Percentiles rank a stretch among this genome's conserved stretches.
Evolutionary conservation across 495 filamentous ascomycete species (phyloP).

Genomic region (Thermochaetoides thermophila): DNA sequence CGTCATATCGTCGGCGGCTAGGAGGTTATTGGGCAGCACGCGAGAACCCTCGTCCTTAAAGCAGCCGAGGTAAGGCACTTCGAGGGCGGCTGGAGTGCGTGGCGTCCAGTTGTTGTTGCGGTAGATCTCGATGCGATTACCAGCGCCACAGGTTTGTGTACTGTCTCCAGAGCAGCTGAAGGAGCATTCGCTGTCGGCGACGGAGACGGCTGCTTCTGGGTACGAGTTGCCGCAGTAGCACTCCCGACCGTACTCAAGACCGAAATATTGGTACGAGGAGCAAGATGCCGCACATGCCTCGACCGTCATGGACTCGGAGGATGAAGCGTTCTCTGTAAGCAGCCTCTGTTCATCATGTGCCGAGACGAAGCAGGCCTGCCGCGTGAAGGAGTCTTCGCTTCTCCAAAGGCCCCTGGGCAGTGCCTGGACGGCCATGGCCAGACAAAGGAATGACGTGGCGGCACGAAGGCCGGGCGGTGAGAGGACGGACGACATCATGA

Average conservation of each 20-base stretch:
- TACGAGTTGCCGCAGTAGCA: conserved; percentile 22
- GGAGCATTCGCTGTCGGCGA: conserved; percentile 24
- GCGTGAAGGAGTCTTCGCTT: too few species aligned
- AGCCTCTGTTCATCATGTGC: too few species aligned
- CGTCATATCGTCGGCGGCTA: conserved; percentile 8
- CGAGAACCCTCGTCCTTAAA: conserved; percentile 10
- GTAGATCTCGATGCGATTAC: conserved; percentile 34
- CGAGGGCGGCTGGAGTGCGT: conserved; percentile 1
- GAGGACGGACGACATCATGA: too few species aligned
- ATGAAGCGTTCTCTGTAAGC: too few species aligned
- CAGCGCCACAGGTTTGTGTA: conserved; percentile 29
- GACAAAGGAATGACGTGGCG: too few species aligned
- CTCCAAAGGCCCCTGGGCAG: too few species aligned
- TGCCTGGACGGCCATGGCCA: too few species aligned
- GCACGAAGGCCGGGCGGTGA: too few species aligned
- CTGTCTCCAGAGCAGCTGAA: conserved; percentile 32
- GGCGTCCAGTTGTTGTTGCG: conserved; percentile 11
- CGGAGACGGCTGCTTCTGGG: neutral
- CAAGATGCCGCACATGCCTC: conserved; percentile 44
- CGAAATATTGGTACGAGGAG: conserved; percentile 23
- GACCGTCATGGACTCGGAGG: conserved; percentile 44
- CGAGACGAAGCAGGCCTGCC: too few species aligned
- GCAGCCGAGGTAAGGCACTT: conserved; percentile 7
- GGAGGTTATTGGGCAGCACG: conserved; percentile 6
- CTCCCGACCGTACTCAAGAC: too few species aligned